These are phyloP conservation scores for Spergularia azorica DNA, from an alignment of 179 eudicot species.

Conservation along the genomic window DNA sequence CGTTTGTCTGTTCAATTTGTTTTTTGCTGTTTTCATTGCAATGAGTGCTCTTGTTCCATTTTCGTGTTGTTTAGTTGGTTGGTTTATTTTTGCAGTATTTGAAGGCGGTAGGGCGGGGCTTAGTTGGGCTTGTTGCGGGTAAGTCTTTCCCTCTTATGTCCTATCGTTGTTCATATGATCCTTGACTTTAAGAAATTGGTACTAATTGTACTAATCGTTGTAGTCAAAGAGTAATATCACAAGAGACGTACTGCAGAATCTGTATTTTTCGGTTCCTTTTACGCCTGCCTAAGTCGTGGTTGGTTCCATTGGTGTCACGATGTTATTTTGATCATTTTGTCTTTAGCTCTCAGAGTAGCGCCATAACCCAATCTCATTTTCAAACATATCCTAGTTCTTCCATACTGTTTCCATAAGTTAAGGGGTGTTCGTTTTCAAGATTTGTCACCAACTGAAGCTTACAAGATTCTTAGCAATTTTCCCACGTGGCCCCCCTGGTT, in stretches of 20 bases:
- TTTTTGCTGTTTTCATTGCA: no score
- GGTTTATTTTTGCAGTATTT: conserved; percentile 11
- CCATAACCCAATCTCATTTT: not conserved
- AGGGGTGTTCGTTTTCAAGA: no score
- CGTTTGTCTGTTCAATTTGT: no score
- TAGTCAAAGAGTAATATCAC: no score
- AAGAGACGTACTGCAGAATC: not conserved
- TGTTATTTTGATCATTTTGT: not conserved
- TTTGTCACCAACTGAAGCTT: not conserved
- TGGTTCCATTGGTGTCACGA: not conserved
- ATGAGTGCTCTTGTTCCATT: not conserved
- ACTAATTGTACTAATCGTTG: not conserved
- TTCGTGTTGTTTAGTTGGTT: not conserved
- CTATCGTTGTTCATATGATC: not conserved
- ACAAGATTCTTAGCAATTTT: not conserved
- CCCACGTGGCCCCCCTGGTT: not conserved
- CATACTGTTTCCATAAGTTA: no score
- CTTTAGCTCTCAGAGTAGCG: no score
- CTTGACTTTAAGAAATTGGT: not conserved
- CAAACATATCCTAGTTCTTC: not conserved
- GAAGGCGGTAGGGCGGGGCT: conserved; percentile 29
- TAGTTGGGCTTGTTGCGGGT: conserved; percentile 23
- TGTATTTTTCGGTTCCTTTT: not conserved
- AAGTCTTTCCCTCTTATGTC: not conserved
- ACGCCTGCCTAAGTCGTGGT: not conserved